Evolutionary conservation across 768 basidiomycete genomes (phyloP).

Genomic region (Phaffia australis): DNA sequence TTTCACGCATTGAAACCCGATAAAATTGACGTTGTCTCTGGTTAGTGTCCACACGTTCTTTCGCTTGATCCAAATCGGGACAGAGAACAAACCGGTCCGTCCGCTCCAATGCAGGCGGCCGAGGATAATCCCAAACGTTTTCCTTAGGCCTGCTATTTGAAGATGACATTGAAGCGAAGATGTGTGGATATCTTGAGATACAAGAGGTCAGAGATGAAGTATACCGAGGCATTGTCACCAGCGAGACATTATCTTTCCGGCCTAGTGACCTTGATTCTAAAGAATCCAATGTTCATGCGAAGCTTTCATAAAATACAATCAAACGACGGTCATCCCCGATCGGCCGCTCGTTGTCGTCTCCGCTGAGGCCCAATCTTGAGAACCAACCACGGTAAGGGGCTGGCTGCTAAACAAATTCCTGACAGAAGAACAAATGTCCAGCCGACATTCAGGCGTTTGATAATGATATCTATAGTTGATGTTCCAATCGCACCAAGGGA

Average conservation of each 20-base stretch:
- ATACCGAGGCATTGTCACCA: no score
- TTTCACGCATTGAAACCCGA: constrained; percentile 1
- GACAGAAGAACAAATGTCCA: constrained; percentile 5
- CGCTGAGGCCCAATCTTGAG: no score
- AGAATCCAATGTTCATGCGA: no score
- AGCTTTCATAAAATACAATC: no score
- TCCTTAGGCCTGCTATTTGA: constrained; percentile 25
- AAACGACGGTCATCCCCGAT: no score
- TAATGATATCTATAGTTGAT: constrained; percentile 1
- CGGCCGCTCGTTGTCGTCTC: no score
- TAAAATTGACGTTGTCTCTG: background rate
- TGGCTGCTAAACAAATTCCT: no score
- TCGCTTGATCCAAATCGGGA: background rate
- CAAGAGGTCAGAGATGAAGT: no score
- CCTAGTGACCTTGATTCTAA: no score
- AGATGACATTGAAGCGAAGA: background rate
- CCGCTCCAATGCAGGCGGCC: constrained; percentile 33
- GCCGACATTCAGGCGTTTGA: background rate
- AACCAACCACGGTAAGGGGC: no score
- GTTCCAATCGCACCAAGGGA: constrained; percentile 1
- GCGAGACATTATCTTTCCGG: no score
- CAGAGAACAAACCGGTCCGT: constrained; percentile 27
- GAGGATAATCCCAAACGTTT: constrained; percentile 37
- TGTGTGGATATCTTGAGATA: no score
- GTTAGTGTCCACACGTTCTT: background rate